Base-by-base conservation (phyloP, 352 stramenopile genomes). In the Hyaloperonospora arabidopsidis region DNA sequence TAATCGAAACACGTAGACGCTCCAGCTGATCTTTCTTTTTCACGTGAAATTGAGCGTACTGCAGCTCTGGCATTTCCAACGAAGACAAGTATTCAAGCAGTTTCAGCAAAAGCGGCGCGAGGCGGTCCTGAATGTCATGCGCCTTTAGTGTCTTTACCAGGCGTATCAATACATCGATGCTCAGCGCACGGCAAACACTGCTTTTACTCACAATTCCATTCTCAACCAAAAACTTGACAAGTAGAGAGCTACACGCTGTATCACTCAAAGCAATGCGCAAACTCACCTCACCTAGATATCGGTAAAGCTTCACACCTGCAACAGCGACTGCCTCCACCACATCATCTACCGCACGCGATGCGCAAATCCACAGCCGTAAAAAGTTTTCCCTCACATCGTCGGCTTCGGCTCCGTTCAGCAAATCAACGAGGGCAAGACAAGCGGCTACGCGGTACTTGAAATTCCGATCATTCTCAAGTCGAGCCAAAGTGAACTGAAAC, bases 31-130 rank as follows among this genome's bases (percentile, higher is more conserved):
- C 77, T 55, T 92, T 92, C 61, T 92, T 86, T 50, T 89, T 65
- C 28, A 92, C 82, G 38, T 92, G 82, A 49, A 92, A 92, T 59
- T 92, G 82, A 3, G 82, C 82, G 48, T 92, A 92, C 59, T 92
- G 82, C 0, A 92, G 63, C 53, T 88, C 77, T 0, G 82, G 79
- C 76, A 92, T 84, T 54, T 92, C 82, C 5, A 92, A 38, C 1
- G 82, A 92, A n/a, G 79, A 89, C 46, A 92, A 57, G 50, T 86
- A 92, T 51, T 88, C 77, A 17, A 92, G 52, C 1, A 89, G 60
- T 38, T 82, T 85, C 5, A 89, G 57, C 3, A 88, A 54, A 4
- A 89, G 69, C 5, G 70, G 50, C 2, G 75, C 72, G 18, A 92
- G 62, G 0, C 64, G 59, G n/a, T 82, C 65, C 49, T 86, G 45